A percentile compares a stretch with the other conserved stretches of the same genome.
These are phyloP conservation scores for Sporothrix pallida DNA, from an alignment of 2,329 filamentous ascomycete genomes.

Conservation along the genomic window DNA sequence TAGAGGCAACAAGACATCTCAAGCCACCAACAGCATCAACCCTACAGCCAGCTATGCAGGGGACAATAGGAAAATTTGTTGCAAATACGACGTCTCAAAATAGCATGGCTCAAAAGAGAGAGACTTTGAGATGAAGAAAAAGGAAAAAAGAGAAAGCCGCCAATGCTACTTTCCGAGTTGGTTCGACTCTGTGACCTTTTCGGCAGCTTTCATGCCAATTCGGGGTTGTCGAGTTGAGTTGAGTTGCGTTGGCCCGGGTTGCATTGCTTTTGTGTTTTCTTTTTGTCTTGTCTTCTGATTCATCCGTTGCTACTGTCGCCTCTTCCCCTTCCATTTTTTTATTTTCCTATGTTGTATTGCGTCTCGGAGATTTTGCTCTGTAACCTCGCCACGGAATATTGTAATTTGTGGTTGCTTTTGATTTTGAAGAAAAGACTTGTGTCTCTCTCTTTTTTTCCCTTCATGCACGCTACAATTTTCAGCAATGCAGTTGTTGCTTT, in stretches of 20 bases:
- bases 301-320: not conserved
- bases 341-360: not conserved
- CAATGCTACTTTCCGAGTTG: not conserved
- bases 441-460: not conserved
- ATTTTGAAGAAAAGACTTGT: not conserved
- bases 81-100: not conserved
- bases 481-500: not conserved
- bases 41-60: not conserved
- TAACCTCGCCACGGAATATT: not conserved
- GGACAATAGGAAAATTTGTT: not conserved
- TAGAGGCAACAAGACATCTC: not conserved
- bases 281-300: too few relatives aligned
- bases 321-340: not conserved
- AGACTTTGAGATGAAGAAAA: not conserved
- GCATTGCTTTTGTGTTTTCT: not conserved
- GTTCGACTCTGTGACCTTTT: not conserved
- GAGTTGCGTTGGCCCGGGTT: not conserved
- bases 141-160: not conserved
- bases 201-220: conserved; percentile 5
- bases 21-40: not conserved
- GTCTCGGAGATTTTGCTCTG: not conserved
- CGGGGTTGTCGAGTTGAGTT: not conserved
- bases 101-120: not conserved
- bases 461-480: not conserved
- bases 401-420: conserved; percentile 6